A percentile compares a stretch with the other conserved stretches of the same genome.
phyloP scores from a whole-genome alignment of 2,329 filamentous ascomycete species.

The Pseudocercospora fuligena region DNA sequence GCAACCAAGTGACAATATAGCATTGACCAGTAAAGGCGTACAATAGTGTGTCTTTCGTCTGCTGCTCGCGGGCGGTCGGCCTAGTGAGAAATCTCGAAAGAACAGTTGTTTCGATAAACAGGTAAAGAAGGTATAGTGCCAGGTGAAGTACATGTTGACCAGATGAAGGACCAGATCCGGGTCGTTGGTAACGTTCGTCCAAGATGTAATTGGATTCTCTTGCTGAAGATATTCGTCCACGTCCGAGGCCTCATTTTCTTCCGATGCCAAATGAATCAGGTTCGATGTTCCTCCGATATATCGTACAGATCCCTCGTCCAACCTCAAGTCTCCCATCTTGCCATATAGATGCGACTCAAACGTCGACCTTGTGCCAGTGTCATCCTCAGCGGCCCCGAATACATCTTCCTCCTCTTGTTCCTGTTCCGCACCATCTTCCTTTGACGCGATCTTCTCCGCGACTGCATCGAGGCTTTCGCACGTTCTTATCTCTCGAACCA shows the following conservation, averaged over 20 bases:
- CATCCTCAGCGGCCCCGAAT: slow-evolving; percentile 38
- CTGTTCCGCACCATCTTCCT: slow-evolving; percentile 54
- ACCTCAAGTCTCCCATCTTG: slow-evolving; percentile 88
- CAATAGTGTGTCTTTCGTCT: slow-evolving; percentile 72
- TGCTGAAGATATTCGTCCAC: slow-evolving; percentile 55
- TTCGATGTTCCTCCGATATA: slow-evolving; percentile 96
- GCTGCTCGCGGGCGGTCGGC: slow-evolving; percentile 60
- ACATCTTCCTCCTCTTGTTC: slow-evolving; percentile 50
- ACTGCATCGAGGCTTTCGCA: slow-evolving; percentile 75
- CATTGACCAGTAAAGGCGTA: slow-evolving; percentile 87
- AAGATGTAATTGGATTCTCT: slow-evolving; percentile 77
- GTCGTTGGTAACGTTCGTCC: slow-evolving; percentile 86
- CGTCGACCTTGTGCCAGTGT: slow-evolving; percentile 45
- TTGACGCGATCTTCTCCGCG: slow-evolving; percentile 62
- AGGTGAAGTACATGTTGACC: slow-evolving; percentile 96
- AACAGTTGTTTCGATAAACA: slow-evolving; percentile 86
- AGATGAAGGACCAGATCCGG: slow-evolving; percentile 80
- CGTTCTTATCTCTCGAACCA: slow-evolving; percentile 86
- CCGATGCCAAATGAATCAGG: slow-evolving; percentile 74
- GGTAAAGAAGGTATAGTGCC: slow-evolving; percentile 97
- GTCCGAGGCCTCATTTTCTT: slow-evolving; percentile 42
- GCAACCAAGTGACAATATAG: slow-evolving; percentile 89
- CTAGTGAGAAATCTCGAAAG: slow-evolving; percentile 79
- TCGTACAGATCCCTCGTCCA: slow-evolving; percentile 85
- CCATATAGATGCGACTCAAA: slow-evolving; percentile 83